These are phyloP conservation scores for Tricholoma sp. DNA, from an alignment of 768 basidiomycete genomes.

Conservation along the genomic window DNA sequence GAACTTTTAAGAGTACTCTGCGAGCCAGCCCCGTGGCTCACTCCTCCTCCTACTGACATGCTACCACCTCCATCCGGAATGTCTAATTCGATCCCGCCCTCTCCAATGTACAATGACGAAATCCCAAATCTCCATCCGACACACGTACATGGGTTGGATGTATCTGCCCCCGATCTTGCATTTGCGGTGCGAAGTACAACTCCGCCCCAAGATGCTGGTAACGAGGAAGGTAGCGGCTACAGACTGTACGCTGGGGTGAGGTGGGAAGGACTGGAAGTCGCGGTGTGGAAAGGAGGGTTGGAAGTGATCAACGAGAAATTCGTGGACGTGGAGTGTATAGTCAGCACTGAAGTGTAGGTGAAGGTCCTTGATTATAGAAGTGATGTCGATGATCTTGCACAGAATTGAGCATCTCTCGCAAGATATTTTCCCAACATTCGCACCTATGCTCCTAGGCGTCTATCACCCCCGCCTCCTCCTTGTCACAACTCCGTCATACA, in stretches of 20 bases:
- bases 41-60: constrained; percentile 33
- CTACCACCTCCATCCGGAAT: constrained; percentile 13
- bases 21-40: constrained; percentile 70
- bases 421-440: constrained; percentile 53
- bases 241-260: constrained; percentile 32
- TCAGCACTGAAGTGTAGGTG: constrained; percentile 76
- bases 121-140: constrained; percentile 54
- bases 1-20: constrained; percentile 63
- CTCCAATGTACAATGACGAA: constrained; percentile 35
- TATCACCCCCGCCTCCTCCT: constrained; percentile 74
- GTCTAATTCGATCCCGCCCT: constrained; percentile 15
- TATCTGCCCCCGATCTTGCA: constrained; percentile 47
- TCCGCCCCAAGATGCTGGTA: constrained; percentile 29
- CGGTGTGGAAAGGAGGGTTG: constrained; percentile 73
- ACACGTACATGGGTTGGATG: constrained; percentile 65
- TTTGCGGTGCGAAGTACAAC: constrained; percentile 46
- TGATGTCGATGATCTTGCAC: constrained; percentile 4
- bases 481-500: constrained; percentile 82
- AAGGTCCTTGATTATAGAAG: not conserved
- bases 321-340: constrained; percentile 61
- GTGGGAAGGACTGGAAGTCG: constrained; percentile 65
- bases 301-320: constrained; percentile 64
- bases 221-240: constrained; percentile 18
- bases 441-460: constrained; percentile 66
- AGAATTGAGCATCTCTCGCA: constrained; percentile 80